These are phyloP conservation scores for Stagonosporopsis tanaceti DNA, from an alignment of 2,329 filamentous ascomycete species.

Conservation along the genomic window DNA sequence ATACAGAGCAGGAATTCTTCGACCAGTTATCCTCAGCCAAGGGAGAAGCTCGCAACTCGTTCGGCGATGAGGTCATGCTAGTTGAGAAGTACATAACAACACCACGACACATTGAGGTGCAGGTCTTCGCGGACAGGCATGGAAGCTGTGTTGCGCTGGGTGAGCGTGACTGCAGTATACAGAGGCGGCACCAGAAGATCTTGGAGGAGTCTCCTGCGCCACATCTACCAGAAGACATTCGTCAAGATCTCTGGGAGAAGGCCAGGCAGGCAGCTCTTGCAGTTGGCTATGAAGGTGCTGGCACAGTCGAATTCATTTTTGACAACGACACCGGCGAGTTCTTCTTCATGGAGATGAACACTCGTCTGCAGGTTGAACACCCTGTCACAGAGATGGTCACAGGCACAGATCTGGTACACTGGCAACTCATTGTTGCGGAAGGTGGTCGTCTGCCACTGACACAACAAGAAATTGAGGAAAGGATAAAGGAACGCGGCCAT, in stretches of 20 bases:
- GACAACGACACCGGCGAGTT: slow-evolving; percentile 72
- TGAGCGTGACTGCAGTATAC: slow-evolving; percentile 72
- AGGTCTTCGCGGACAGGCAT: slow-evolving; percentile 71
- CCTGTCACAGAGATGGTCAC: slow-evolving; percentile 87
- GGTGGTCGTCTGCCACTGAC: slow-evolving; percentile 72
- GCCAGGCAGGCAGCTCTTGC: slow-evolving; percentile 69
- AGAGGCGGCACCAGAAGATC: slow-evolving; percentile 71
- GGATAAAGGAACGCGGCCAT: slow-evolving; percentile 79
- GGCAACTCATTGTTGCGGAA: slow-evolving; percentile 89
- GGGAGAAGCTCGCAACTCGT: slow-evolving; percentile 69
- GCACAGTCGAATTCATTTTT: slow-evolving; percentile 74
- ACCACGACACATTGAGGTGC: slow-evolving; percentile 72
- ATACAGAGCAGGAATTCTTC: slow-evolving; percentile 64
- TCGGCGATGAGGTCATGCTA: slow-evolving; percentile 71
- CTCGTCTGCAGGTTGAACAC: slow-evolving; percentile 93
- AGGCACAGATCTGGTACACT: slow-evolving; percentile 83
- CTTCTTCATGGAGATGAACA: slow-evolving; percentile 78
- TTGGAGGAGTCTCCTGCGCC: slow-evolving; percentile 72
- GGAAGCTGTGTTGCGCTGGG: slow-evolving; percentile 71
- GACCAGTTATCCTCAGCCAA: slow-evolving; percentile 70
- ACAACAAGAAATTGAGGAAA: slow-evolving; percentile 70
- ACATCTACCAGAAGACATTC: slow-evolving; percentile 65
- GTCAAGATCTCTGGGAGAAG: slow-evolving; percentile 72
- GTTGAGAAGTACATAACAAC: slow-evolving; percentile 74
- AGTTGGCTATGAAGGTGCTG: slow-evolving; percentile 71